Base-by-base conservation (phyloP, 2,329 filamentous ascomycete genomes). In the Alternaria rosae region DNA sequence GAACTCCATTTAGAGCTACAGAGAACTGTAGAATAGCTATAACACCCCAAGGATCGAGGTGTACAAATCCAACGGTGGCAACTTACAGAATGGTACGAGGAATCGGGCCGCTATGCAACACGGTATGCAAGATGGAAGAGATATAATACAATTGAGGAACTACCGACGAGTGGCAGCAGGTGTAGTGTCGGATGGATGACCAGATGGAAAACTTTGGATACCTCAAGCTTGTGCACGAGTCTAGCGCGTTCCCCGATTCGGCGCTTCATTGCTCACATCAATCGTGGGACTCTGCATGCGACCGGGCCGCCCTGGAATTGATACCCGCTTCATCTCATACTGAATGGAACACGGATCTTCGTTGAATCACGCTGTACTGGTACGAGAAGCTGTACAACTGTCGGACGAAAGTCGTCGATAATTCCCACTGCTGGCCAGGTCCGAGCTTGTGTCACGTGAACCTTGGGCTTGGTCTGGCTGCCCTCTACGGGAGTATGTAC, bases 71-170 rank as follows among this genome's bases (percentile, higher is more conserved):
- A 44, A 52, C 47, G 62, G 62, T 42, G 58, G 35, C 42, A 59
- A 64, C 35, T 62, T 57, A 42, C 15, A n/a, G 17, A 41, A 17
- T 54, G 62, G 66, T 51, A 8, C 30, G 65, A 81, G 83, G 52
- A 58, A 69, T 67, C 70, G 60, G 63, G 66, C 59, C 65, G 74
- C 67, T 71, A 67, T 73, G 68, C 71, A 72, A 70, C 64, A 65
- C 69, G 71, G 64, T 64, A 68, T 68, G 61, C 60, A 59, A 62
- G 58, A 53, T 17, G 64, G 62, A 61, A 71, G 42, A 61, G 57
- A 52, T 78, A 73, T 73, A 57, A 61, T 74, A 74, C 74, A 76
- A 67, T 63, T 55, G 66, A 64, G 42, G 56, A 53, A 64, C 63
- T 56, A 51, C 42, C 13, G 35, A 32, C 38, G 32, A 17, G 51